Percentiles rank a stretch among this genome's conserved stretches.
phyloP scores from a whole-genome alignment of 768 basidiomycete species.

The Lactarius hengduanensis region DNA sequence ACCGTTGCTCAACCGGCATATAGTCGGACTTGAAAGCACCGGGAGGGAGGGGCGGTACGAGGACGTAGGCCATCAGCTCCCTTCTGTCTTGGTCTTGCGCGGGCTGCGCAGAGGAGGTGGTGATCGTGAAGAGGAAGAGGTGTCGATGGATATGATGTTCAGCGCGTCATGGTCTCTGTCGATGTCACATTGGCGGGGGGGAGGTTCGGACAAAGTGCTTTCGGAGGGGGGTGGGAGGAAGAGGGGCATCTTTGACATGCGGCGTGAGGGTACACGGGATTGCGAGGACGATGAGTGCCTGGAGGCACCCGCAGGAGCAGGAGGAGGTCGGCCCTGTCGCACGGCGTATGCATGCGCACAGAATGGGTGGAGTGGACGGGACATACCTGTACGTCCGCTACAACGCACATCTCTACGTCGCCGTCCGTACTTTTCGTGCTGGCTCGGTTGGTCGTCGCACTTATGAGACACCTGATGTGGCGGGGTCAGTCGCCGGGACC shows the following conservation, averaged over 20 bases:
- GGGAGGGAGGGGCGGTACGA: constrained; percentile 4
- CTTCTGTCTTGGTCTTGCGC: constrained; percentile 4
- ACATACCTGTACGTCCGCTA: constrained; percentile 1
- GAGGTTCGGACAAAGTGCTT: too few relatives aligned
- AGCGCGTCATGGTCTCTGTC: not conserved
- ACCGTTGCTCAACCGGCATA: not conserved
- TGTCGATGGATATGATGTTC: constrained; percentile 12
- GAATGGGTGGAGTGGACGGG: not conserved
- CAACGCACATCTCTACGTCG: not conserved
- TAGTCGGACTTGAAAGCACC: not conserved
- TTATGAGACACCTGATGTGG: too few relatives aligned
- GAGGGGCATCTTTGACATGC: not conserved
- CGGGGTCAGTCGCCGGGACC: not conserved
- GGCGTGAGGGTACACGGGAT: not conserved
- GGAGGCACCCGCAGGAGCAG: not conserved
- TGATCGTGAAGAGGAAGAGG: not conserved
- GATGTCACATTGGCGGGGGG: too few relatives aligned
- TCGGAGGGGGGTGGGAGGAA: too few relatives aligned
- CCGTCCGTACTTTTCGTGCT: not conserved
- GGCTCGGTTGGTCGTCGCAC: not conserved
- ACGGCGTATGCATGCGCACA: constrained; percentile 4
- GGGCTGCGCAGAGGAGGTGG: not conserved
- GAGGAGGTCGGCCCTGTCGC: constrained; percentile 8
- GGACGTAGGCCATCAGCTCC: constrained; percentile 10
- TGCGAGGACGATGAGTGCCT: not conserved